Base-by-base conservation (phyloP, 179 eudicot genomes). In the Gypsophila paniculata region DNA sequence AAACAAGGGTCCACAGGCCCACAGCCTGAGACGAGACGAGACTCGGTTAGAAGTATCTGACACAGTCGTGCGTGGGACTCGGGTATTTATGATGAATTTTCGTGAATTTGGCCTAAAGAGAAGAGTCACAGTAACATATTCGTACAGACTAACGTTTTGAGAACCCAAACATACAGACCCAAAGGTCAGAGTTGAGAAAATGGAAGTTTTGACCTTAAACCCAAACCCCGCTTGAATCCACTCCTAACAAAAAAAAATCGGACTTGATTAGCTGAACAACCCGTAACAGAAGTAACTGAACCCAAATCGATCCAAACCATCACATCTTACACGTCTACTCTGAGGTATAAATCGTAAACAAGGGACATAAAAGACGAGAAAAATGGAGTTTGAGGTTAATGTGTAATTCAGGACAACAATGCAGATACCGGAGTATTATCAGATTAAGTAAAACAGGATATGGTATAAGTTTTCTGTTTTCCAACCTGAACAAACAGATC, bases 401-500 rank as follows among this genome's bases (percentile, higher is more conserved):
- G 63, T 59, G 38, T 29, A n/a, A 62, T 62, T 42, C 36, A 13
- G 10, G 25, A 19, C 60, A 25, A 59, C 17, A 59, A 59, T 22
- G 63, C n/a, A 26, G 5, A 23, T 36, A 59, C 13, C 15, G 14
- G 19, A 19, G 6, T 61, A 34, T 32, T 62, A 62, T 64, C 48
- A 38, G 68, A 18, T 12, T 7, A 65, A 17, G 9, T 17, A 53
- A 53, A 18, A 53, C 8, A 49, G 26, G 17, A 49, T 61, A 29
- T 46, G 61, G 6, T 38, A 13, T 29, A 26, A 15, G 26, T 11
- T 54, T 15, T 61, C 79, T 75, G 26, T 11, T 54, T 15, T 61
- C 79, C 76, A 78, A 95, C 99, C 96, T 95, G 98, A 51, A 90
- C 87, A 81, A 95, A 90, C 83, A 95, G 65, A 79, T 95, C 96